phyloP scores from a whole-genome alignment of 2,329 filamentous ascomycete species.

The Talaromyces pinophilus region DNA sequence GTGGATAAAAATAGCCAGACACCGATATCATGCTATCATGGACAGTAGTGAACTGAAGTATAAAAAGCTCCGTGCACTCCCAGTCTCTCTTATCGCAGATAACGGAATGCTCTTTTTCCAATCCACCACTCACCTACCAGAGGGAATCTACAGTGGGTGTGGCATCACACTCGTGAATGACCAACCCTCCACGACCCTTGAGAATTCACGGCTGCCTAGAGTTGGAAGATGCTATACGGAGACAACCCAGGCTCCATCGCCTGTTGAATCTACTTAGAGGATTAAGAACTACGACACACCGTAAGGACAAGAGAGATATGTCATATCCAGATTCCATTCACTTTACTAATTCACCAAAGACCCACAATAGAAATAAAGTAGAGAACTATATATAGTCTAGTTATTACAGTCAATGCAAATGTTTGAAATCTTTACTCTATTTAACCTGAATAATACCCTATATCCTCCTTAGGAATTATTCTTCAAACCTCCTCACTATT shows the following conservation, averaged over 20 bases:
- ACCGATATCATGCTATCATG: too few species aligned
- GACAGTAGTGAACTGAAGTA: neutral
- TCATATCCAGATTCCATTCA: neutral
- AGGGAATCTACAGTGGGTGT: neutral
- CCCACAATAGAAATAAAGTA: neutral
- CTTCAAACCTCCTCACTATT: neutral
- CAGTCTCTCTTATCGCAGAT: neutral
- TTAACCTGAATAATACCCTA: neutral
- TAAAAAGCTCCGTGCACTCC: neutral
- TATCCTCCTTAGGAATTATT: neutral
- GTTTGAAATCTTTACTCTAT: neutral
- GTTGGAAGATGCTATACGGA: neutral
- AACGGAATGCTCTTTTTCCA: neutral
- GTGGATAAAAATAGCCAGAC: too few species aligned
- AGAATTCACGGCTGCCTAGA: neutral
- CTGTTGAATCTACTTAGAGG: too few species aligned
- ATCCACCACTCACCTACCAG: neutral
- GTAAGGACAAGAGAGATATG: too few species aligned
- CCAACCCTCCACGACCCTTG: neutral
- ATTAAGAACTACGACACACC: too few species aligned
- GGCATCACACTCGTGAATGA: neutral
- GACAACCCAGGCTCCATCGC: too few species aligned
- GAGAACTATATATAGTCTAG: neutral
- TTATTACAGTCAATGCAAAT: constrained; percentile 6
- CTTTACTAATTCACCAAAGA: neutral